Conservation (phyloP, 352 stramenopile species). For the Pythium rhizo-oryzae region DNA sequence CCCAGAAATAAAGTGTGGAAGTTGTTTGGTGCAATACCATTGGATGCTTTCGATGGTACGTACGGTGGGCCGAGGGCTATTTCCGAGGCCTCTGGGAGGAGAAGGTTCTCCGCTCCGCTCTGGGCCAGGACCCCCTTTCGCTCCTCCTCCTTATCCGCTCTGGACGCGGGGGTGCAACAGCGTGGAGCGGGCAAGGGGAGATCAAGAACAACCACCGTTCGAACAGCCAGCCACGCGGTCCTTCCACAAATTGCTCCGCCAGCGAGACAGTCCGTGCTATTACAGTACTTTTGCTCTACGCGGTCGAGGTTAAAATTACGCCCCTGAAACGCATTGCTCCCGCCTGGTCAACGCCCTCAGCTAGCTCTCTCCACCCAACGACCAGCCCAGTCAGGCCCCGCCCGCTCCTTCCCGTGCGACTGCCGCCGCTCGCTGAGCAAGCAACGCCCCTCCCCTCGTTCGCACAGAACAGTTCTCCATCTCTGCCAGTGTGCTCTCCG, state of each 20-base stretch:
- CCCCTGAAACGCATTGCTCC: constrained; percentile 8
- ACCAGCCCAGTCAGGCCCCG: not conserved
- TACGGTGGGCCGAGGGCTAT: not conserved
- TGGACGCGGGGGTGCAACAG: no score
- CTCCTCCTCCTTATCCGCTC: not conserved
- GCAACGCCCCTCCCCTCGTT: not conserved
- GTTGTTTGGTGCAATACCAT: constrained; percentile 18
- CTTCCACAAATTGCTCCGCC: constrained; percentile 8
- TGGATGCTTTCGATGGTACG: constrained; percentile 5
- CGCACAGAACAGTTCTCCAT: not conserved
- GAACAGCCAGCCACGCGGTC: not conserved
- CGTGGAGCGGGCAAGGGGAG: no score
- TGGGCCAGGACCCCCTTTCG: not conserved
- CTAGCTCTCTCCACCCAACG: not conserved
- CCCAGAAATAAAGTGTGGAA: constrained; percentile 20
- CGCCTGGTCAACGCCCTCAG: not conserved
- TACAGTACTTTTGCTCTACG: constrained; percentile 7
- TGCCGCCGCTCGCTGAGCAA: no score
- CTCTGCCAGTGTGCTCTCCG: not conserved
- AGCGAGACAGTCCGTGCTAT: not conserved
- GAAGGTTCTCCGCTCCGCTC: constrained; percentile 2
- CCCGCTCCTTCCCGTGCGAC: not conserved
- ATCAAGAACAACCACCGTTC: not conserved
- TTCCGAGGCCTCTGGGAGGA: not conserved
- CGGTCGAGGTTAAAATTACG: constrained; percentile 29